A percentile compares a stretch with the other conserved stretches of the same genome.
phyloP scores from a whole-genome alignment of 805 yeast genomes.

The Ogataea pignaliae region DNA sequence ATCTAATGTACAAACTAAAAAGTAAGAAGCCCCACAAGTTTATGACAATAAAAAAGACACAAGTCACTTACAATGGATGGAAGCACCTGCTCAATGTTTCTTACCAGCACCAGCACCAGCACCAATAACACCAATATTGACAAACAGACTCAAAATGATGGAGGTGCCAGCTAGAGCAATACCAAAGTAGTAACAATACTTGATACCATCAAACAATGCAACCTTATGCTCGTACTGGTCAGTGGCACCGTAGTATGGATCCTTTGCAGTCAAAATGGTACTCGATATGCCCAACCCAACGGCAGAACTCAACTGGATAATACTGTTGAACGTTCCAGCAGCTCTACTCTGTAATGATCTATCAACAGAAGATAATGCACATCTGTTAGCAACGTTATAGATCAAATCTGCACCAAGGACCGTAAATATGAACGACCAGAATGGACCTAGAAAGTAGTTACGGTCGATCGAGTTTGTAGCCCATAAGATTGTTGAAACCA shows the following conservation, averaged over 20 bases:
- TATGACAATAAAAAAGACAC: too few relatives aligned
- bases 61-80: too few relatives aligned
- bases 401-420: constrained; percentile 46
- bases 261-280: constrained; percentile 34
- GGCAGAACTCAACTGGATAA: constrained; percentile 36
- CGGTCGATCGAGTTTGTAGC: constrained; percentile 32
- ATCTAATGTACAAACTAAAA: too few relatives aligned
- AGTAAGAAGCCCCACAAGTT: too few relatives aligned
- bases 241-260: constrained; percentile 28
- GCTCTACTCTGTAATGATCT: constrained; percentile 39
- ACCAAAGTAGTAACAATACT: constrained; percentile 36
- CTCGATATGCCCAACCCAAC: constrained; percentile 40
- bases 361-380: constrained; percentile 38
- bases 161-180: constrained; percentile 32
- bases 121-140: constrained; percentile 35
- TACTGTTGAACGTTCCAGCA: constrained; percentile 45
- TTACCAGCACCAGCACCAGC: constrained; percentile 23
- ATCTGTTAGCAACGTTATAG: constrained; percentile 42
- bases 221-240: constrained; percentile 18
- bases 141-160: constrained; percentile 28
- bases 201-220: constrained; percentile 30
- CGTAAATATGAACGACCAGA: constrained; percentile 36
- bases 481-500: constrained; percentile 38
- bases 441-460: constrained; percentile 42
- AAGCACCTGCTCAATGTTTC: not conserved